These are phyloP conservation scores for Coemansia sp. DNA, from an alignment of 192 early-diverging fungal genomes.

Conservation along the genomic window DNA sequence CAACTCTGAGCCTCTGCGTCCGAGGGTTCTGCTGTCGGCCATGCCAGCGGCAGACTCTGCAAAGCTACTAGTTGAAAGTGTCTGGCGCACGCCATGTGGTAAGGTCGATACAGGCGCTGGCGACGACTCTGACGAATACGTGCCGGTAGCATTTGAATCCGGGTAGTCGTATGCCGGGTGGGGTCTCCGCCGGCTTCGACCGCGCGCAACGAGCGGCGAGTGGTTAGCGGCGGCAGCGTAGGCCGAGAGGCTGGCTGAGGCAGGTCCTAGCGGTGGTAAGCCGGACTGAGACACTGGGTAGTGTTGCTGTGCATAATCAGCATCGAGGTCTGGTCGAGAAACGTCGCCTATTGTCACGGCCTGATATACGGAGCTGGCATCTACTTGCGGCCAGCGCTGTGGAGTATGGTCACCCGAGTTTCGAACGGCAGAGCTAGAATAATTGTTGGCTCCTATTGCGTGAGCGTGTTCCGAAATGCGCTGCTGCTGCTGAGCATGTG, in stretches of 20 bases:
- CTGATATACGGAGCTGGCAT: conserved; percentile 20
- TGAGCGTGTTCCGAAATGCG: background rate
- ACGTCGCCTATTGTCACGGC: conserved; percentile 19
- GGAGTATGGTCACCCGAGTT: conserved; percentile 9
- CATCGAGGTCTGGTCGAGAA: background rate
- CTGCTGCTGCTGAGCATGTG: conserved; percentile 3
- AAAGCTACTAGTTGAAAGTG: conserved; percentile 27
- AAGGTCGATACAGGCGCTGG: conserved; percentile 15
- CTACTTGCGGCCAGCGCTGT: conserved; percentile 8
- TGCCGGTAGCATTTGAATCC: conserved; percentile 20
- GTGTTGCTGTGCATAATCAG: conserved; percentile 21
- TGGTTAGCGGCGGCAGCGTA: conserved; percentile 23
- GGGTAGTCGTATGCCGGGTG: conserved; percentile 43
- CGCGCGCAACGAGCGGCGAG: conserved; percentile 35
- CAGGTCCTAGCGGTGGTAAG: conserved; percentile 41
- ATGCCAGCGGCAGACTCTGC: conserved; percentile 14
- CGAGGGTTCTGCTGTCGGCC: conserved; percentile 11
- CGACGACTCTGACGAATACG: conserved; percentile 29
- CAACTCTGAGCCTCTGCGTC: conserved; percentile 25
- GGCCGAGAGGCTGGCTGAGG: conserved; percentile 29
- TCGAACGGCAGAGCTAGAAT: background rate
- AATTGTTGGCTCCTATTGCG: background rate
- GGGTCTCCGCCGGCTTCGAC: conserved; percentile 34
- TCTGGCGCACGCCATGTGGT: conserved; percentile 26
- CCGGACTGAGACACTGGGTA: conserved; percentile 52